phyloP scores from a whole-genome alignment of 169 alveolate species.

The Perkinsus olseni region DNA sequence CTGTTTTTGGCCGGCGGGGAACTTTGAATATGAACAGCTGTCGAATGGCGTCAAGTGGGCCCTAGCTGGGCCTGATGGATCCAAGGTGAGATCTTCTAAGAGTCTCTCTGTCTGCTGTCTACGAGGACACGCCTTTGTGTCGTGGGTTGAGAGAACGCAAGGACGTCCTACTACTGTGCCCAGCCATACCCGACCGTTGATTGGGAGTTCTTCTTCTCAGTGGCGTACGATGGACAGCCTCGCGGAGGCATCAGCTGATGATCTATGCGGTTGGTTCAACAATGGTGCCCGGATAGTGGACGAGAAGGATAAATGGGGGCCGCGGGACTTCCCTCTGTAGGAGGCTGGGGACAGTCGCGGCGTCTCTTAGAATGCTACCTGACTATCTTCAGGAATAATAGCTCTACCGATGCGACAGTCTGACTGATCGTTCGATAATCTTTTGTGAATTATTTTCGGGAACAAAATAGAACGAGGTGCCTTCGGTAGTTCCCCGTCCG shows the following conservation, averaged over 20 bases:
- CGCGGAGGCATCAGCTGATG: not conserved
- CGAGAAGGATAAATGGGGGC: not conserved
- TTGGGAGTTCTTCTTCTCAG: not conserved
- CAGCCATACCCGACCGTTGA: too few species aligned
- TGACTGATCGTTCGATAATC: too few species aligned
- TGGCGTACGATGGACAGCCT: not conserved
- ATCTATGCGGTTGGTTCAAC: not conserved
- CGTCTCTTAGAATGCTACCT: too few species aligned
- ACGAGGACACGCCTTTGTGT: too few species aligned
- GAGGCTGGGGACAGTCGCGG: not conserved
- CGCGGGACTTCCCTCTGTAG: not conserved
- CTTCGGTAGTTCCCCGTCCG: too few species aligned
- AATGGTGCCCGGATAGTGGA: not conserved
- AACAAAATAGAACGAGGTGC: too few species aligned
- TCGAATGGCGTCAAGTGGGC: constrained; percentile 19
- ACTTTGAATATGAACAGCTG: constrained; percentile 59
- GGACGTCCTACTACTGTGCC: too few species aligned
- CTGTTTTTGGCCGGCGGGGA: constrained; percentile 73
- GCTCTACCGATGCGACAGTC: too few species aligned
- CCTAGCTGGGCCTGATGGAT: not conserved
- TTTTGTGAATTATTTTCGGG: too few species aligned
- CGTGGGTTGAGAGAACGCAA: not conserved
- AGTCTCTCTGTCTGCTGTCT: too few species aligned
- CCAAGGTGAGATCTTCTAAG: not conserved
- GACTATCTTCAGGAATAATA: too few species aligned